phyloP scores from a whole-genome alignment of 2,329 filamentous ascomycete genomes.

The Cercospora sp. region DNA sequence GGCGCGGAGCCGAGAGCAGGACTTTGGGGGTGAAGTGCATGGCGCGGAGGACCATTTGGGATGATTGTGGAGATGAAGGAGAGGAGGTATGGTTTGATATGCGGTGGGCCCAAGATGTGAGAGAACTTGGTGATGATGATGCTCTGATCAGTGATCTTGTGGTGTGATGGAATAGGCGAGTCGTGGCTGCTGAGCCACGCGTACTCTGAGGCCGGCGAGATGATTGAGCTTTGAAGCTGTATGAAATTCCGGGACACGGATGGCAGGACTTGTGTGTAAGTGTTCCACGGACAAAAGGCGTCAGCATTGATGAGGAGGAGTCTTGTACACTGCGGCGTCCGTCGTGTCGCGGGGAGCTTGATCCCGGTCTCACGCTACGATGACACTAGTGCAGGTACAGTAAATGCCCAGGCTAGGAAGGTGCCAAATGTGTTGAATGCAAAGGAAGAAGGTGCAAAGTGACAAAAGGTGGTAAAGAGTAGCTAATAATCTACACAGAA shows the following conservation, averaged over 20 bases:
- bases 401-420: constrained; percentile 8
- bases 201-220: background rate
- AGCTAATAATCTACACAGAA: constrained; percentile 3
- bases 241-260: background rate
- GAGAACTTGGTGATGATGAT: background rate
- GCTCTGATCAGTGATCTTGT: background rate
- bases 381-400: constrained; percentile 12
- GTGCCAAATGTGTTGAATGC: background rate
- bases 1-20: constrained; percentile 72
- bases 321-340: background rate
- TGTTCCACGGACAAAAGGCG: background rate
- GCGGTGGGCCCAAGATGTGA: background rate
- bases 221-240: background rate
- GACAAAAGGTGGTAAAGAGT: background rate
- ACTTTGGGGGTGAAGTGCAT: constrained; percentile 75
- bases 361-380: constrained; percentile 2
- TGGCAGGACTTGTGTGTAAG: background rate
- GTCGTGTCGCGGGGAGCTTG: background rate
- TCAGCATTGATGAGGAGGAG: constrained; percentile 1
- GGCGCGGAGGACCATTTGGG: constrained; percentile 67
- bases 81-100: background rate
- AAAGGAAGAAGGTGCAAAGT: background rate
- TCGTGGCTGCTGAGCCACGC: background rate
- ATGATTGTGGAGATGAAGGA: background rate
- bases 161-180: background rate